A percentile compares a stretch with the other conserved stretches of the same genome.
These are phyloP conservation scores for Spathaspora passalidarum DNA, from an alignment of 805 yeast species.

Conservation along the genomic window DNA sequence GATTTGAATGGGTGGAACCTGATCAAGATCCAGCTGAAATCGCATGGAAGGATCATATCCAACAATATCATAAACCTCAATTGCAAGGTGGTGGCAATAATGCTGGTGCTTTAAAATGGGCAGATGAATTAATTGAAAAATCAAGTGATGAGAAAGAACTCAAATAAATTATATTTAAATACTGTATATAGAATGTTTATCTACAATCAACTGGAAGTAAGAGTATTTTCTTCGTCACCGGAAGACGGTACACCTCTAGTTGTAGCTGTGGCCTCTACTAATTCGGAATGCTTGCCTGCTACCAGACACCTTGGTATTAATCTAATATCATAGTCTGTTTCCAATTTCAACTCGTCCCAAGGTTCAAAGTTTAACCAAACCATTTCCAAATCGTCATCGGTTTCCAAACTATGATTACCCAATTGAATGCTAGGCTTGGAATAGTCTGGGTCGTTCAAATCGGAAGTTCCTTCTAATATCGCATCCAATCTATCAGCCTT, in stretches of 20 bases:
- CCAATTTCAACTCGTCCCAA: constrained; percentile 41
- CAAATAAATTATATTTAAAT: background rate
- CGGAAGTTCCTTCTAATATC: constrained; percentile 30
- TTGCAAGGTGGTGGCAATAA: constrained; percentile 12
- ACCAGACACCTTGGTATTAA: constrained; percentile 25
- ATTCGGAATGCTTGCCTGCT: background rate
- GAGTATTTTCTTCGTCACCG: background rate
- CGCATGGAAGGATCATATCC: constrained; percentile 34
- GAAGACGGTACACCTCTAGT: background rate
- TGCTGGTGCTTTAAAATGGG: constrained; percentile 32
- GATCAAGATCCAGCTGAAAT: constrained; percentile 85
- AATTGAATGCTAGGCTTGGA: constrained; percentile 35
- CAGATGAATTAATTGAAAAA: constrained; percentile 32
- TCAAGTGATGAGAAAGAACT: background rate
- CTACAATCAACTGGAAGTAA: background rate
- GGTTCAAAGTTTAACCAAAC: constrained; percentile 45
- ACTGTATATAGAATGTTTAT: background rate
- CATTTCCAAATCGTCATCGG: constrained; percentile 42
- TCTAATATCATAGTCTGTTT: constrained; percentile 37
- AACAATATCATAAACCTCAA: constrained; percentile 18
- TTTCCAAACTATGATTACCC: constrained; percentile 33
- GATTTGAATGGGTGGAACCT: constrained; percentile 86
- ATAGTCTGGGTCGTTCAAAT: constrained; percentile 25
- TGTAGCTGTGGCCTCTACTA: background rate
- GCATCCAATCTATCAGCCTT: constrained; percentile 33